A percentile compares a stretch with the other conserved stretches of the same genome.
Evolutionary conservation across 441 rosid species (phyloP).

Genomic region (Populus tomentosa): DNA sequence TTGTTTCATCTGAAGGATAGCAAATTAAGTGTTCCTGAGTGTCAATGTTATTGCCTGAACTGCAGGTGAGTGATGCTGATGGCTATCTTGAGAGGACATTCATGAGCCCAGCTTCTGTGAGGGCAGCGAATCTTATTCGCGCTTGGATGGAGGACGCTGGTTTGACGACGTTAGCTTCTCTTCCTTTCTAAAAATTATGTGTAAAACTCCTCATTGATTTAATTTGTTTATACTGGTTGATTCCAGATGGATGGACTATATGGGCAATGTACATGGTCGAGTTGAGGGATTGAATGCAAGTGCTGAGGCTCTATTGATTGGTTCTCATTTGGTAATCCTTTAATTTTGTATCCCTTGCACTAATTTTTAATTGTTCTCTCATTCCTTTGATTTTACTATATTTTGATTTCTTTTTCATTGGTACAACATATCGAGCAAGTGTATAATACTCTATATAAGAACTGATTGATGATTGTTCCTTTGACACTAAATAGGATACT

Average conservation of each 20-base stretch:
- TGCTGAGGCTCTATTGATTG: slow-evolving; percentile 63
- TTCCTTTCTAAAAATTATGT: slow-evolving; percentile 6
- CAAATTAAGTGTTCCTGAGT: not conserved
- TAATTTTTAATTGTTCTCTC: not conserved
- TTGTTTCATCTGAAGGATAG: not conserved
- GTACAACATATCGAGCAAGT: no score
- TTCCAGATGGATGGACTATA: slow-evolving; percentile 79
- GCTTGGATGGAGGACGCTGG: slow-evolving; percentile 97
- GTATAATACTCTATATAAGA: no score
- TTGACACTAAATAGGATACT: slow-evolving; percentile 56
- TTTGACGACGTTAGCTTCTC: slow-evolving; percentile 73
- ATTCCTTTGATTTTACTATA: not conserved
- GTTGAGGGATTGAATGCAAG: slow-evolving; percentile 57
- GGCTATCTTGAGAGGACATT: slow-evolving; percentile 77
- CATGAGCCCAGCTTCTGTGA: slow-evolving; percentile 83
- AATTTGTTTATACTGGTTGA: slow-evolving; percentile 9
- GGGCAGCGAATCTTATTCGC: slow-evolving; percentile 50
- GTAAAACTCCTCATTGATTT: slow-evolving; percentile 9
- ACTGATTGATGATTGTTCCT: slow-evolving; percentile 32
- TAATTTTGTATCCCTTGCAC: slow-evolving; percentile 1
- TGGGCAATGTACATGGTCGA: slow-evolving; percentile 95
- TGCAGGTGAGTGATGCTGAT: slow-evolving; percentile 80
- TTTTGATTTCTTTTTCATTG: not conserved
- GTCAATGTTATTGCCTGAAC: slow-evolving; percentile 14
- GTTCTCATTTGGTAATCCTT: slow-evolving; percentile 76